Percentiles rank a stretch among this genome's conserved stretches.
Conservation (phyloP, 805 yeast genomes). For the Yarrowia alimentaria region DNA sequence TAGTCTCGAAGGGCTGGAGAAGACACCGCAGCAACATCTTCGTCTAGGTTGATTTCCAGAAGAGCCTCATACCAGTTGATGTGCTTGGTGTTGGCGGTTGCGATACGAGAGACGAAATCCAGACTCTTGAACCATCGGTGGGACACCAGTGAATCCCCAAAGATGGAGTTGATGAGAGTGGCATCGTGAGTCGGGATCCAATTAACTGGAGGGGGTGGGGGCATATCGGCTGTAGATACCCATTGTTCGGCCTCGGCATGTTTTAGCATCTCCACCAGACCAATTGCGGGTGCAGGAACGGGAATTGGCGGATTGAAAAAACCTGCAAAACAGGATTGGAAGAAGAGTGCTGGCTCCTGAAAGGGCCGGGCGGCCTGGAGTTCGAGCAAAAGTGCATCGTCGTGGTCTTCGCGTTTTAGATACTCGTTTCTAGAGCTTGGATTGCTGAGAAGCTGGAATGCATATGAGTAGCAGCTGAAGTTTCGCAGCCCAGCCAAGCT, state of each 20-base stretch:
- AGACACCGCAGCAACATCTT: conserved; percentile 1
- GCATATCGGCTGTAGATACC: conserved; percentile 5
- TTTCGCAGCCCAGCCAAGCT: conserved; percentile 3
- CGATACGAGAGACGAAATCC: neutral
- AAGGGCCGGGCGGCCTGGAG: conserved; percentile 2
- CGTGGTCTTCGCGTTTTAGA: conserved; percentile 16
- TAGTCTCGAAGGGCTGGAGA: conserved; percentile 16
- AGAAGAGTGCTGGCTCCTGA: conserved; percentile 13
- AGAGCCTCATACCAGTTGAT: conserved; percentile 16
- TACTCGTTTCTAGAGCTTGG: conserved; percentile 17
- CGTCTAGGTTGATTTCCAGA: conserved; percentile 3
- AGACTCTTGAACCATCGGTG: conserved; percentile 10
- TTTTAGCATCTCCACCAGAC: conserved; percentile 7
- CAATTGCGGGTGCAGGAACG: neutral
- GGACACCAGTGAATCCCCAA: neutral
- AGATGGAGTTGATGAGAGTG: conserved; percentile 5
- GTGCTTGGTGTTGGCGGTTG: conserved; percentile 4
- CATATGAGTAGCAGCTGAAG: conserved; percentile 17
- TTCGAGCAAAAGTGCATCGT: conserved; percentile 5
- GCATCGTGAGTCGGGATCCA: conserved; percentile 11
- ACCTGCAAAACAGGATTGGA: conserved; percentile 11
- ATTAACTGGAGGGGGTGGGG: conserved; percentile 8
- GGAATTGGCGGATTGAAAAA: conserved; percentile 10
- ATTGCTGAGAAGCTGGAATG: conserved; percentile 22
- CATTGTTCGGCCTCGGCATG: conserved; percentile 12